These are phyloP conservation scores for Morella rubra DNA, from an alignment of 306 rosid species.

Conservation along the genomic window DNA sequence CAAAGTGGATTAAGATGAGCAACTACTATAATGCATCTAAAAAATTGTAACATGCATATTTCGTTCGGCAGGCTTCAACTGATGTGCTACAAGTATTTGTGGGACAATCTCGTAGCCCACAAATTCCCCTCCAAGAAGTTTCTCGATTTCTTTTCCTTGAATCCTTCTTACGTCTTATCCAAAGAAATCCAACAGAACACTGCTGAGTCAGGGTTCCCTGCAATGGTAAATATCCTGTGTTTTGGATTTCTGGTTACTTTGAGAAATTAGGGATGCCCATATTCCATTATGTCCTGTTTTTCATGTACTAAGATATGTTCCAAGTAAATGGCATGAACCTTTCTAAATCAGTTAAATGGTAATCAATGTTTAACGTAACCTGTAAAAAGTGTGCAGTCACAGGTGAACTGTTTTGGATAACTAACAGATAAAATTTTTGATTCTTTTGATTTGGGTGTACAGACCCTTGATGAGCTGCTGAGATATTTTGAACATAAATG, in stretches of 20 bases:
- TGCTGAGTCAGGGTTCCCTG: conserved; percentile 49
- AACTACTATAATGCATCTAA: conserved; percentile 12
- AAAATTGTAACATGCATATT: conserved; percentile 11
- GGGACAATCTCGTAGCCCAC: conserved; percentile 60
- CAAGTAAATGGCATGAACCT: background rate
- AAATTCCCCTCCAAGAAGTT: conserved; percentile 52
- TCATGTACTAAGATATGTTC: conserved; percentile 6
- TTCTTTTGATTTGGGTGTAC: conserved; percentile 30
- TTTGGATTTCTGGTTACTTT: background rate
- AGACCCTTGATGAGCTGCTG: conserved; percentile 73
- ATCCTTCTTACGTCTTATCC: conserved; percentile 44
- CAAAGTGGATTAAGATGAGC: background rate
- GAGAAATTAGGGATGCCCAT: conserved; percentile 7
- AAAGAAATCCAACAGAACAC: conserved; percentile 48
- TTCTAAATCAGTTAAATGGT: background rate
- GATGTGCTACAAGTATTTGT: conserved; percentile 80
- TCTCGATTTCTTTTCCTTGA: conserved; percentile 53
- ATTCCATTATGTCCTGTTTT: conserved; percentile 9
- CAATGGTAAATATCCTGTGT: conserved; percentile 37
- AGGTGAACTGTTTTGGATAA: background rate
- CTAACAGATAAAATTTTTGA: background rate
- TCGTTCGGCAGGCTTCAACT: conserved; percentile 71
- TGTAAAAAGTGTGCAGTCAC: background rate
- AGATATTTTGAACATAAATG: conserved; percentile 51
- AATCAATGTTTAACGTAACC: background rate